Evolutionary conservation across 805 yeast genomes (phyloP), one percentile per base, ranked within the genome.

Genomic region (Schwanniomyces pseudopolymorphus): DNA sequence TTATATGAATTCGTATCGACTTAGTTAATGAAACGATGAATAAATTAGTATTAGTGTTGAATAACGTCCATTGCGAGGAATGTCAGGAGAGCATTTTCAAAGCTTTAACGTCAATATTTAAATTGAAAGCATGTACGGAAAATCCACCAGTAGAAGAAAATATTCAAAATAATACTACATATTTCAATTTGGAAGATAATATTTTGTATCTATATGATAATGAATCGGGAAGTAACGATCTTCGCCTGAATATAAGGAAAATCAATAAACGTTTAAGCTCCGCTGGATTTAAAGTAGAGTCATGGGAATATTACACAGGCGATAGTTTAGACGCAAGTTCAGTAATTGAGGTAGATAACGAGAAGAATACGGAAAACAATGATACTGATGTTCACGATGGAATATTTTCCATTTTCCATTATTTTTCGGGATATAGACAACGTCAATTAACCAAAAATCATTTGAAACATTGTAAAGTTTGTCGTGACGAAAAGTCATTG

Each of bases 11-110:
- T 33, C 5, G 19, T 16, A 33, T 5, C 22, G 16, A 33, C 6
- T 17, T 19, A 20, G 14, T 36, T 11, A 2, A 17, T 26, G 11
- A 10, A 16, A 20, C 5, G 26, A 63, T 64, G 65, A 60, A 63
- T 36, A 57, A 52, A 41, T 49, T 62, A 38, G 48, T 44, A 19
- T 28, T 60, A 19, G 46, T 45, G 17, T 52, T 81, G 33, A 67
- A 64, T 3, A 82, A 83, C 50, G 68, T 82, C 33, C 87, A 82
- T 56, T 83, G 87, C 55, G 66, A 64, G 2, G 77, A 75, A 33
- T 83, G 87, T 55, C 77, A 73, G 48, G 51, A 51, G 3, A 59
- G 71, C 10, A 66, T 82, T 17, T 51, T 53, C 14, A 44, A 52
- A 5, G 48, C 62, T 1, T 47, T 79, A 11, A 40, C 61, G 3